A percentile compares a stretch with the other conserved stretches of the same genome.
These are phyloP conservation scores for Huntiella abstrusa DNA, from an alignment of 2,329 filamentous ascomycete species.

Conservation along the genomic window DNA sequence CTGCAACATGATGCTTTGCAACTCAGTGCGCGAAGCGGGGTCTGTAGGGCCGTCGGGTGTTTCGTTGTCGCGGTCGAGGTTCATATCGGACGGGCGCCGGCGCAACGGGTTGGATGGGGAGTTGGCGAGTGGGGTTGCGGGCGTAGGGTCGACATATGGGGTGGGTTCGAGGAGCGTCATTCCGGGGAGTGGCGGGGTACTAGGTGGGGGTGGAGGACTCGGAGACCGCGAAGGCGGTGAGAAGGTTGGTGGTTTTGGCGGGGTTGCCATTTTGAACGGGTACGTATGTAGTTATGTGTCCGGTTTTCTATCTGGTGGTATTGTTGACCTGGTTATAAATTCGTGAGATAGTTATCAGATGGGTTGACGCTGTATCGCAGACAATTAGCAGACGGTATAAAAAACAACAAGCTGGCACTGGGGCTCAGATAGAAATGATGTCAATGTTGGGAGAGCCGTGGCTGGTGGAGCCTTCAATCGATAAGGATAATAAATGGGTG, in stretches of 20 bases:
- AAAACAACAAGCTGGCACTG: background rate
- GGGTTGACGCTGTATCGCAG: background rate
- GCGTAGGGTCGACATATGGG: constrained; percentile 38
- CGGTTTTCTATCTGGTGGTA: background rate
- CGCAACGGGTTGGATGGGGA: constrained; percentile 38
- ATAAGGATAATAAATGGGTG: too few relatives aligned
- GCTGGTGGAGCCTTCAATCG: too few relatives aligned
- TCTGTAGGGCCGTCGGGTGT: constrained; percentile 38
- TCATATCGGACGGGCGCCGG: constrained; percentile 26
- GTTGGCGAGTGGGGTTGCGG: constrained; percentile 34
- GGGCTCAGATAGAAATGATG: background rate
- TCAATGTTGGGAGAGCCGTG: background rate
- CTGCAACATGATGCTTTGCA: constrained; percentile 95
- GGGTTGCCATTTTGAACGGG: too few relatives aligned
- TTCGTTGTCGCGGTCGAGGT: constrained; percentile 39
- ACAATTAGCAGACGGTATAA: background rate
- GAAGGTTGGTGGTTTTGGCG: constrained; percentile 18
- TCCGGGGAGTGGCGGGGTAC: constrained; percentile 22
- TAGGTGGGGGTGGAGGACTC: constrained; percentile 17
- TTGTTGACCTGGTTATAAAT: background rate
- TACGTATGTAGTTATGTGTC: background rate
- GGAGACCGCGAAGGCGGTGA: constrained; percentile 24
- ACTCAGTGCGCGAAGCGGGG: constrained; percentile 60
- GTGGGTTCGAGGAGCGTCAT: constrained; percentile 29
- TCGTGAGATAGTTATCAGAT: background rate